Evolutionary conservation across 2,329 filamentous ascomycete species (phyloP).

Genomic region (Plenodomus lindquistii): DNA sequence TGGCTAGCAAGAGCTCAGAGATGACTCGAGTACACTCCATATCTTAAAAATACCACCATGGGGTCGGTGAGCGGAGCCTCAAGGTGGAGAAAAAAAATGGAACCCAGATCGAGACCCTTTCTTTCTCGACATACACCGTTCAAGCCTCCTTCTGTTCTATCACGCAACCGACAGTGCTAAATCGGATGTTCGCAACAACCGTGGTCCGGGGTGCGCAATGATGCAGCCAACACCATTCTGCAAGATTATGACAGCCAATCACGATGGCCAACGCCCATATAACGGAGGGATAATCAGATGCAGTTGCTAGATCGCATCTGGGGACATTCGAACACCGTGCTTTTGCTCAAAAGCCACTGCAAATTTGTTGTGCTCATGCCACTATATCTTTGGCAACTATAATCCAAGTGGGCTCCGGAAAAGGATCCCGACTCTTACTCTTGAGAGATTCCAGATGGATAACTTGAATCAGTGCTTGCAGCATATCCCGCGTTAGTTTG

Average conservation of each 20-base stretch:
- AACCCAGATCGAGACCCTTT: conserved; percentile 1
- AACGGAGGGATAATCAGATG: not conserved
- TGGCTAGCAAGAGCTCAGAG: not conserved
- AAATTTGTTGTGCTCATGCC: not conserved
- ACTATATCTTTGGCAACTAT: not conserved
- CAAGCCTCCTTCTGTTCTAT: not conserved
- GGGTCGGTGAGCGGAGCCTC: not conserved
- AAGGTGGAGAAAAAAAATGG: conserved; percentile 2
- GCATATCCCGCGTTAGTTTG: not conserved
- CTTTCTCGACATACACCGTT: not conserved
- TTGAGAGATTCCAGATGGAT: not conserved
- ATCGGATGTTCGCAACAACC: not conserved
- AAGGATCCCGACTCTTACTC: not conserved
- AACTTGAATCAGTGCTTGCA: not conserved
- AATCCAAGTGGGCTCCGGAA: not conserved
- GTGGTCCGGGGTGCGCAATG: not conserved
- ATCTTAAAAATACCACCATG: not conserved
- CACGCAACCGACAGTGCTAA: not conserved
- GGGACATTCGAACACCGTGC: not conserved
- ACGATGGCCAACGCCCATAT: too few relatives aligned
- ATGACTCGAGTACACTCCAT: not conserved
- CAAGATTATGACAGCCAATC: too few relatives aligned
- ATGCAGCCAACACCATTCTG: not conserved
- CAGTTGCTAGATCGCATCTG: not conserved
- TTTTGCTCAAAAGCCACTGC: not conserved